Base-by-base conservation (phyloP, 116 monocot species). In the Posidonia oceanica region DNA sequence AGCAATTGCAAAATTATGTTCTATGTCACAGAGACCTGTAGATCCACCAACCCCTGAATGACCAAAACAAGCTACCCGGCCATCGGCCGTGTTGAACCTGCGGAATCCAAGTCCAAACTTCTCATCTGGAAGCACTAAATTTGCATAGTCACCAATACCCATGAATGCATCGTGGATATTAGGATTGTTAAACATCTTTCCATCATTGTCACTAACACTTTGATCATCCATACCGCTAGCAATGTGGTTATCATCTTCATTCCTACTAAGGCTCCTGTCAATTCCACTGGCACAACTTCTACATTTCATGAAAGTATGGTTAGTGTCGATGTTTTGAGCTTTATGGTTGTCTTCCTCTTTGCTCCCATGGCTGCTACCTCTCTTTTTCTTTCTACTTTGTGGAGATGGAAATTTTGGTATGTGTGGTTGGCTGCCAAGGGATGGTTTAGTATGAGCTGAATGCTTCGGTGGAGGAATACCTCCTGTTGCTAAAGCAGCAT, bases 41-140 rank as follows among this genome's bases (percentile, higher is more conserved):
- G 98, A 90, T 17, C 98, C 98, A n/a, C 98, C 98, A 3, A 98
- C 62, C 36, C 98, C 93, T 2, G 93, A 93, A 70, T 93, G 98
- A 44, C 98, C 93, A 64, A 93, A 98, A 58, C 81, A 71, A 38
- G 63, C 80, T 14, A 76, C 0, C 36, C 72, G 52, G 4, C 81
- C 78, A 4, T 62, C 69, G 0, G 22, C n/a, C 15, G 70, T 75
- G 14, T 78, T 55, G 44, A 85, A 90, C 59, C 90, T 86, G 73
- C 88, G 78, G 60, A 93, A 98, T 8, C 98, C 98, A 22, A 93
- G 82, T 36, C 98, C 93, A 54, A 98, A 98, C 51, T 80, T 83
- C 22, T 87, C 88, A 20, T 82, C 69, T 4, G 85, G 79, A n/a
- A 89, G 64, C 6, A 81, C 80, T 70, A 93, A 14, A 56, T 76